A percentile compares a stretch with the other conserved stretches of the same genome.
These are phyloP conservation scores for Cyclotella kingstonii DNA, from an alignment of 108 stramenopile genomes.

Conservation along the genomic window DNA sequence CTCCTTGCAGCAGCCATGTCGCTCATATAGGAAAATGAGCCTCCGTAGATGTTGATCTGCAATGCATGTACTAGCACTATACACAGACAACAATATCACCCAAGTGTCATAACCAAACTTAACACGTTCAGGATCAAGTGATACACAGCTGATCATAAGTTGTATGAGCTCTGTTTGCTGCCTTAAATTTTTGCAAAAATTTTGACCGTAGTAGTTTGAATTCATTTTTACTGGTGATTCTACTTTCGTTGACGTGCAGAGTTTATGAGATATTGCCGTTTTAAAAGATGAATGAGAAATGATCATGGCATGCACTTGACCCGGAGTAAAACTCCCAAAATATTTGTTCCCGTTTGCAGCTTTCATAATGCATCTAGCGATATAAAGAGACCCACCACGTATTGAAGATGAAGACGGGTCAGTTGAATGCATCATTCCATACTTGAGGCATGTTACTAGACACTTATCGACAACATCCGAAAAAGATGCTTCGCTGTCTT, in stretches of 20 bases:
- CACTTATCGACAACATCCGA: conserved; percentile 17
- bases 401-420: conserved; percentile 6
- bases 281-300: conserved; percentile 46
- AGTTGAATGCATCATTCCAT: conserved; percentile 32
- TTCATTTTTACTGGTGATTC: not conserved
- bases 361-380: conserved; percentile 21
- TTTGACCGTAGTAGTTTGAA: no score
- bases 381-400: conserved; percentile 37
- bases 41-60: conserved; percentile 31
- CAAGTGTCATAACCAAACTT: conserved; percentile 36
- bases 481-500: not conserved
- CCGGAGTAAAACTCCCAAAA: conserved; percentile 18
- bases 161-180: conserved; percentile 38
- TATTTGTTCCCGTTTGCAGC: not conserved
- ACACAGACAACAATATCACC: conserved; percentile 37
- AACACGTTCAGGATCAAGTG: conserved; percentile 29
- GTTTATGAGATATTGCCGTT: conserved; percentile 6
- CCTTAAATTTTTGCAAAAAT: conserved; percentile 18
- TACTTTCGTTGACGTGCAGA: not conserved
- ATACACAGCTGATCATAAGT: conserved; percentile 48
- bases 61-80: conserved; percentile 38
- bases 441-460: conserved; percentile 42
- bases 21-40: conserved; percentile 32
- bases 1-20: conserved; percentile 10
- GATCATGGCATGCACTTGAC: conserved; percentile 43